phyloP scores from a whole-genome alignment of 2,329 filamentous ascomycete species.

The Colletotrichum sp. region DNA sequence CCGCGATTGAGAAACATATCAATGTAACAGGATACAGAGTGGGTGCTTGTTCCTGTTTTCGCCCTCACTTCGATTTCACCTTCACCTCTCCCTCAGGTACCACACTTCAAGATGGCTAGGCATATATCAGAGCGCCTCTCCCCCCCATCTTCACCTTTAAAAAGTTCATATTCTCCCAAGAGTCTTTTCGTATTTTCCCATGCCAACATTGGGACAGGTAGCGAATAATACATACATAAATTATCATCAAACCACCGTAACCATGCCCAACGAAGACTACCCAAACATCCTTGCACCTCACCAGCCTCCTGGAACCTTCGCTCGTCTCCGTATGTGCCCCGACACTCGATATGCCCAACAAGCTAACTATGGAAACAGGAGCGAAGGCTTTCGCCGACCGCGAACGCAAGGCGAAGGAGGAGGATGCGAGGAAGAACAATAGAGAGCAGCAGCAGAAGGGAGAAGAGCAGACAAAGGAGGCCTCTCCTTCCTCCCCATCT shows the following conservation, averaged over 20 bases:
- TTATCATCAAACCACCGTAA: not conserved
- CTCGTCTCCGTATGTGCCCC: not conserved
- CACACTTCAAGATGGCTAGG: not conserved
- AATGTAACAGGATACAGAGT: not conserved
- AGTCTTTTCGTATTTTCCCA: too few relatives aligned
- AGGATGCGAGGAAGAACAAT: not conserved
- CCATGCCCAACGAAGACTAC: not conserved
- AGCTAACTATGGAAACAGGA: not conserved
- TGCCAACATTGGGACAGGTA: fast-evolving
- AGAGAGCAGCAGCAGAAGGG: not conserved
- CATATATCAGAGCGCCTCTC: too few relatives aligned
- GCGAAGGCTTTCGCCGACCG: not conserved
- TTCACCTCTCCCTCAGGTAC: not conserved
- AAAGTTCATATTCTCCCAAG: too few relatives aligned
- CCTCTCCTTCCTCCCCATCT: not conserved
- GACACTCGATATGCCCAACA: fast-evolving
- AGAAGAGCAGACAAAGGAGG: not conserved
- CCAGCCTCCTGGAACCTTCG: not conserved
- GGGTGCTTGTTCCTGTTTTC: not conserved
- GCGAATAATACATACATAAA: not conserved
- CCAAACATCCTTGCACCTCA: not conserved
- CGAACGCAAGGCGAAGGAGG: not conserved
- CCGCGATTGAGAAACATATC: not conserved
- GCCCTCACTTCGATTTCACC: not conserved
- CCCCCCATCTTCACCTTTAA: too few relatives aligned